phyloP scores from a whole-genome alignment of 2,329 filamentous ascomycete species.

The Plectosphaerella cucumerina region DNA sequence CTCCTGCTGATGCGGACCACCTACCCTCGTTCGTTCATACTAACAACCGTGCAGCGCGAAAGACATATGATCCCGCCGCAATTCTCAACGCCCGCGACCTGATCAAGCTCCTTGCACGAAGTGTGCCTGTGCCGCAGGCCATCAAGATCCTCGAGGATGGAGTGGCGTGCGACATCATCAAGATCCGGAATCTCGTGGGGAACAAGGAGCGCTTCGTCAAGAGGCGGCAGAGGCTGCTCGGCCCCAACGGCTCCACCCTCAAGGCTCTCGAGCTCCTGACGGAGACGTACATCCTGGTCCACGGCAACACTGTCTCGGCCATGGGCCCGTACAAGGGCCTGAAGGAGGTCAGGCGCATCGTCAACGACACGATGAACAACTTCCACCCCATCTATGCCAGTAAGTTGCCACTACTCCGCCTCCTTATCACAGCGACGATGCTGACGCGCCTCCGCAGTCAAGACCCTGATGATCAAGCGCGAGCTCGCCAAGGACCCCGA shows the following conservation, averaged over 20 bases:
- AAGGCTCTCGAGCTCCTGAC: slow-evolving; percentile 94
- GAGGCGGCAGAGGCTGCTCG: slow-evolving; percentile 85
- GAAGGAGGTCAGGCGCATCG: slow-evolving; percentile 84
- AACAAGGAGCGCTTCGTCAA: slow-evolving; percentile 97
- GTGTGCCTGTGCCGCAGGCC: slow-evolving; percentile 88
- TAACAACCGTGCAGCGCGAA: slow-evolving; percentile 36
- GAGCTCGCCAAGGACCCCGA: slow-evolving; percentile 87
- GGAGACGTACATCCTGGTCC: slow-evolving; percentile 87
- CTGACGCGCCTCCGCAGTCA: slow-evolving; percentile 22
- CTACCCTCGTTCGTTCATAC: background rate
- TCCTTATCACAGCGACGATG: background rate
- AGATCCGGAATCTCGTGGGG: slow-evolving; percentile 82
- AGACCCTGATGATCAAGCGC: slow-evolving; percentile 76
- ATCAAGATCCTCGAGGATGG: slow-evolving; percentile 92
- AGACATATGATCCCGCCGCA: slow-evolving; percentile 86
- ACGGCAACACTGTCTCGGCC: slow-evolving; percentile 88
- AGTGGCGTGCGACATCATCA: slow-evolving; percentile 90
- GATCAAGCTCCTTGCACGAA: slow-evolving; percentile 87
- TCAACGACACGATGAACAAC: slow-evolving; percentile 96
- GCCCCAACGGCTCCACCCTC: slow-evolving; percentile 84
- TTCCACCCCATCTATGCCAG: slow-evolving; percentile 86
- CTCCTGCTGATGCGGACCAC: background rate
- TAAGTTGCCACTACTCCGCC: background rate
- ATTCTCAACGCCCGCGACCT: slow-evolving; percentile 93
- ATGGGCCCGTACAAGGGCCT: slow-evolving; percentile 93